Conservation (phyloP, 176 grass and related monocot species). For the Oryza nivara region DNA sequence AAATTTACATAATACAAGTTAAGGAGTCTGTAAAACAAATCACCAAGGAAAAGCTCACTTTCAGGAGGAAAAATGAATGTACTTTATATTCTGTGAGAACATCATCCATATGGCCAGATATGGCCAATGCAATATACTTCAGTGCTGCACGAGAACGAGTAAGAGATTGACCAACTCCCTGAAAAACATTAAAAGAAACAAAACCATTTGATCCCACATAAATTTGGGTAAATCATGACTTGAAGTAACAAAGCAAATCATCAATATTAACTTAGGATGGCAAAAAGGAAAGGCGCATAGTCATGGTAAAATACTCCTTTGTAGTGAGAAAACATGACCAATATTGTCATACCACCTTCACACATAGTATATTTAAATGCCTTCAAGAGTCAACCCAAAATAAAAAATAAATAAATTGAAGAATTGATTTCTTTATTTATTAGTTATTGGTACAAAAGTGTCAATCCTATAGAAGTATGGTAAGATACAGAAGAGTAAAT, state of each 20-base stretch:
- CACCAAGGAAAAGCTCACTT: slow-evolving; percentile 14
- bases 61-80: slow-evolving; percentile 38
- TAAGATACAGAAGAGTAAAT: slow-evolving; percentile 6
- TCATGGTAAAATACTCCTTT: slow-evolving; percentile 21
- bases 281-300: neutral
- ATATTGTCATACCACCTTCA: slow-evolving; percentile 22
- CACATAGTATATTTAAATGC: neutral
- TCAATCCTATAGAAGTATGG: slow-evolving; percentile 11
- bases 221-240: slow-evolving; percentile 22
- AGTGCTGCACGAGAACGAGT: slow-evolving; percentile 71
- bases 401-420: slow-evolving; percentile 28
- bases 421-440: slow-evolving; percentile 29
- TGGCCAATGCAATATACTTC: slow-evolving; percentile 84
- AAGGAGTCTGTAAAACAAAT: slow-evolving; percentile 39
- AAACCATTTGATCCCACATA: slow-evolving; percentile 14
- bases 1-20: slow-evolving; percentile 44
- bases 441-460: slow-evolving; percentile 23
- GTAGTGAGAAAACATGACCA: neutral
- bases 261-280: slow-evolving; percentile 6
- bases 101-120: slow-evolving; percentile 95
- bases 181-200: slow-evolving; percentile 37
- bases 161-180: slow-evolving; percentile 70
- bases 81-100: slow-evolving; percentile 87
- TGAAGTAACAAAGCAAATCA: slow-evolving; percentile 14
- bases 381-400: slow-evolving; percentile 28